These are phyloP conservation scores for Aspergillus puulaauensis DNA, from an alignment of 2,329 filamentous ascomycete species.

Conservation along the genomic window DNA sequence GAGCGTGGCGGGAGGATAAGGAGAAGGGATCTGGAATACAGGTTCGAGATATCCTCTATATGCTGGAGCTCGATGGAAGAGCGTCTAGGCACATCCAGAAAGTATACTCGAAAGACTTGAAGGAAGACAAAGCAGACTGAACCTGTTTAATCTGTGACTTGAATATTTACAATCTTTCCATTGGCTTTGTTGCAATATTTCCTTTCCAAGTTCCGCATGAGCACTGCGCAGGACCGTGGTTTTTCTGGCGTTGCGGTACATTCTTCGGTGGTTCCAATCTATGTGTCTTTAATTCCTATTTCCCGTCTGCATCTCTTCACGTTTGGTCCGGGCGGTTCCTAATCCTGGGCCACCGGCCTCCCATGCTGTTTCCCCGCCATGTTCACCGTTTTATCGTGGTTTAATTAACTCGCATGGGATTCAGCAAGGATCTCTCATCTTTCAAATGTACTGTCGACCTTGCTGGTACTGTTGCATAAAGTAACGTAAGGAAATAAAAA, in stretches of 20 bases:
- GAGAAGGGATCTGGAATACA: constrained; percentile 78
- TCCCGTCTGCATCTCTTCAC: constrained; percentile 5
- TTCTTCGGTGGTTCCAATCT: constrained; percentile 9
- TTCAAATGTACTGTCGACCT: constrained; percentile 1
- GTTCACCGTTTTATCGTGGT: constrained; percentile 5
- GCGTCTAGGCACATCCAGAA: constrained; percentile 44
- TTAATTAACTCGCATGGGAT: constrained; percentile 1
- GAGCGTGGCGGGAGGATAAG: constrained; percentile 75
- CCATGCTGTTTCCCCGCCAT: constrained; percentile 1
- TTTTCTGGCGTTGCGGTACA: constrained; percentile 23
- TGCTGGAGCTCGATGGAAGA: constrained; percentile 74
- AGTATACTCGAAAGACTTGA: constrained; percentile 43
- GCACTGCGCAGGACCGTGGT: constrained; percentile 27
- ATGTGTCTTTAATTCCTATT: constrained; percentile 9
- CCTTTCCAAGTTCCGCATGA: constrained; percentile 16
- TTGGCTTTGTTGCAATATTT: not conserved
- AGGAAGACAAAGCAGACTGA: constrained; percentile 39
- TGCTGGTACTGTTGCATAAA: constrained; percentile 4
- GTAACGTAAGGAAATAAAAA: constrained; percentile 6
- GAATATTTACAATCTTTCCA: not conserved
- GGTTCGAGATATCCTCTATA: constrained; percentile 76
- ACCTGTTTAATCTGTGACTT: not conserved
- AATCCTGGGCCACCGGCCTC: constrained; percentile 17
- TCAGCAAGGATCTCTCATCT: not conserved
- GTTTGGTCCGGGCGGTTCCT: not conserved